Conservation (phyloP, 352 stramenopile species). For the Globisporangium splendens region DNA sequence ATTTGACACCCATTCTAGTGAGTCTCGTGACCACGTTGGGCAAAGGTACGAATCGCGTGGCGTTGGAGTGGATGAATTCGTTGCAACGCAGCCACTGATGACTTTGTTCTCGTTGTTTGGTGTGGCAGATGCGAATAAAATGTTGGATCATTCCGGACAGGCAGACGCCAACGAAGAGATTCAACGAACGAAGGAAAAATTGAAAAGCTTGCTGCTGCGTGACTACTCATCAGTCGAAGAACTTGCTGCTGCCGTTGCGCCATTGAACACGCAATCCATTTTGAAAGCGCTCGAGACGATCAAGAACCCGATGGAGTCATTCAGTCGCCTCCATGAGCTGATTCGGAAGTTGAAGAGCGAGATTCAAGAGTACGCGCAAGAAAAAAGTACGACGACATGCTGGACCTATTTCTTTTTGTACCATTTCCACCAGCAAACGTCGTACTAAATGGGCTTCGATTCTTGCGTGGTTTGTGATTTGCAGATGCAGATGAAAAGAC, state of each 20-base stretch:
- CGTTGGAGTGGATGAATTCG: neutral
- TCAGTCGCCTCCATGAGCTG: slow-evolving; percentile 68
- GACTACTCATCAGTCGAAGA: slow-evolving; percentile 72
- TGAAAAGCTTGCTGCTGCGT: slow-evolving; percentile 90
- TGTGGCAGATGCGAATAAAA: slow-evolving; percentile 87
- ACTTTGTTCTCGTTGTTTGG: neutral
- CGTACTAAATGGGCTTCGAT: too few relatives aligned
- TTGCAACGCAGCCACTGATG: neutral
- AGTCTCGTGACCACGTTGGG: slow-evolving; percentile 88
- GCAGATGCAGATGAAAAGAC: slow-evolving; percentile 80
- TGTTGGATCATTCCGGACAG: slow-evolving; percentile 98
- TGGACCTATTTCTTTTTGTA: too few relatives aligned
- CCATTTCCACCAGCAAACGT: too few relatives aligned
- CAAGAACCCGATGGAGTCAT: slow-evolving; percentile 76
- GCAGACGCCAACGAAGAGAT: slow-evolving; percentile 95
- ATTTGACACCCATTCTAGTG: slow-evolving; percentile 99
- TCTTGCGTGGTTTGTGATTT: slow-evolving; percentile 38
- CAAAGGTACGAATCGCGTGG: slow-evolving; percentile 43
- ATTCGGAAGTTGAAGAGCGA: slow-evolving; percentile 74
- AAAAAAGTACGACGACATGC: slow-evolving; percentile 40
- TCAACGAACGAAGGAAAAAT: slow-evolving; percentile 70
- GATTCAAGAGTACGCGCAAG: slow-evolving; percentile 66
- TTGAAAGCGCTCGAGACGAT: slow-evolving; percentile 71
- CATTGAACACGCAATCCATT: slow-evolving; percentile 75
- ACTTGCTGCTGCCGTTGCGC: slow-evolving; percentile 58